phyloP scores from a whole-genome alignment of 2,329 filamentous ascomycete species.

The Rosellinia necatrix region DNA sequence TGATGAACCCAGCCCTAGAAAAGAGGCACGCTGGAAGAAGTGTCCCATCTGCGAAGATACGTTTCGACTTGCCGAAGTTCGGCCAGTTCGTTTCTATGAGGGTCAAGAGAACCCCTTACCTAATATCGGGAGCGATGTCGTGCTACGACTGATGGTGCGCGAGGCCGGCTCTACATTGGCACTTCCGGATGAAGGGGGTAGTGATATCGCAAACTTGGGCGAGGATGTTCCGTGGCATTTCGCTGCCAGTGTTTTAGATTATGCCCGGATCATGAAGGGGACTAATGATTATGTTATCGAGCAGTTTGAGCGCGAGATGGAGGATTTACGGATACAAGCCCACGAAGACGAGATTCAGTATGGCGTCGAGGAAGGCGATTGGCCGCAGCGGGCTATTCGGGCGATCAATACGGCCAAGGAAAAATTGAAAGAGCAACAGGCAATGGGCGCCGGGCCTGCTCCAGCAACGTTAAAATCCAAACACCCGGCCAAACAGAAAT shows the following conservation, averaged over 20 bases:
- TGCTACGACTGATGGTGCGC: slow-evolving; percentile 83
- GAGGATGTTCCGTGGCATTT: slow-evolving; percentile 94
- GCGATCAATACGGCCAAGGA: slow-evolving; percentile 77
- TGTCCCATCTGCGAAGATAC: slow-evolving; percentile 95
- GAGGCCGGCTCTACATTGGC: slow-evolving; percentile 82
- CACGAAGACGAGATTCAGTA: slow-evolving; percentile 91
- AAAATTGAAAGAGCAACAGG: slow-evolving; percentile 59
- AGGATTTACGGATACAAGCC: slow-evolving; percentile 74
- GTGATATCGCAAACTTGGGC: slow-evolving; percentile 68
- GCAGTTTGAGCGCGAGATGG: slow-evolving; percentile 80
- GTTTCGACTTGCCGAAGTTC: slow-evolving; percentile 88
- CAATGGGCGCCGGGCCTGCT: slow-evolving; percentile 35
- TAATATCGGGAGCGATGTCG: slow-evolving; percentile 83
- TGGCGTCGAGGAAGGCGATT: slow-evolving; percentile 83
- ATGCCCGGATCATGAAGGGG: slow-evolving; percentile 93
- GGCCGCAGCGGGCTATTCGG: slow-evolving; percentile 82
- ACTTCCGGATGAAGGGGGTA: slow-evolving; percentile 78
- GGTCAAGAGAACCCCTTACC: slow-evolving; percentile 85
- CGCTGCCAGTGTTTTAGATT: slow-evolving; percentile 91
- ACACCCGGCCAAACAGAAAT: slow-evolving; percentile 54
- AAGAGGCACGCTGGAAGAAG: slow-evolving; percentile 83
- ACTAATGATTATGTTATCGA: slow-evolving; percentile 83
- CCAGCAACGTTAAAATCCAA: slow-evolving; percentile 33
- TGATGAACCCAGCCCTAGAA: slow-evolving; percentile 69
- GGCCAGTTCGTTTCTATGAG: slow-evolving; percentile 87